A percentile compares a stretch with the other conserved stretches of the same genome.
phyloP scores from a whole-genome alignment of 768 basidiomycete genomes.

The Phanerochaete carnosa region DNA sequence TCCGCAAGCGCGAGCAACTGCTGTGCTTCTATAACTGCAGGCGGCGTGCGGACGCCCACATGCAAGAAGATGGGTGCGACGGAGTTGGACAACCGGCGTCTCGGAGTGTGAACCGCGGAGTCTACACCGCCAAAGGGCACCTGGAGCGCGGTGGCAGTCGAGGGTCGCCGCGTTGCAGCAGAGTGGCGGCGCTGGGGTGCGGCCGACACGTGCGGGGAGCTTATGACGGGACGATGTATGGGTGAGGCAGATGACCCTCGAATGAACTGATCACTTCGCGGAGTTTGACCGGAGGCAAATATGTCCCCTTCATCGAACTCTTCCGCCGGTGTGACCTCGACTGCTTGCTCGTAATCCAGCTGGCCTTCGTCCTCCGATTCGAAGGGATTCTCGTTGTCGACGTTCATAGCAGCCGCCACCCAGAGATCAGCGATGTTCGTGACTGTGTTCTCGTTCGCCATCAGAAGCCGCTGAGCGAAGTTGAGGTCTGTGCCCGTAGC shows the following conservation, averaged over 20 bases:
- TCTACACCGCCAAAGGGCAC: slow-evolving; percentile 16
- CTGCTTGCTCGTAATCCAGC: slow-evolving; percentile 37
- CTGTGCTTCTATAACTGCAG: slow-evolving; percentile 74
- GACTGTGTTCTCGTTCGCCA: slow-evolving; percentile 94
- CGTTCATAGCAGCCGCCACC: slow-evolving; percentile 96
- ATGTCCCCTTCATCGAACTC: slow-evolving; percentile 23
- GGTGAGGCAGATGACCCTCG: slow-evolving; percentile 3
- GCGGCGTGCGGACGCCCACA: slow-evolving; percentile 74
- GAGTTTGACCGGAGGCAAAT: slow-evolving; percentile 12
- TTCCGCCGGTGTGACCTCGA: slow-evolving; percentile 26
- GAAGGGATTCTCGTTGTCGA: slow-evolving; percentile 84
- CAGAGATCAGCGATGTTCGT: slow-evolving; percentile 95
- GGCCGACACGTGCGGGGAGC: not conserved
- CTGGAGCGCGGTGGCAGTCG: slow-evolving; percentile 13
- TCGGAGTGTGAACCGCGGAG: slow-evolving; percentile 16
- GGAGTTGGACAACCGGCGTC: slow-evolving; percentile 52
- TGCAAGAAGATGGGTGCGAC: slow-evolving; percentile 83
- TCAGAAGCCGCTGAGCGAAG: slow-evolving; percentile 82
- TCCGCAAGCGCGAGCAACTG: slow-evolving; percentile 48
- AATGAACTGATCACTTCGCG: slow-evolving; percentile 18
- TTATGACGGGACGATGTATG: slow-evolving; percentile 8
- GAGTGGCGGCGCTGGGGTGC: slow-evolving; percentile 25
- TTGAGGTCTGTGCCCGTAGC: slow-evolving; percentile 58
- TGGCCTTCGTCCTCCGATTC: slow-evolving; percentile 33
- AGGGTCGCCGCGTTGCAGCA: slow-evolving; percentile 6